Evolutionary conservation across 768 basidiomycete species (phyloP).

Genomic region (Suillus decipiens): DNA sequence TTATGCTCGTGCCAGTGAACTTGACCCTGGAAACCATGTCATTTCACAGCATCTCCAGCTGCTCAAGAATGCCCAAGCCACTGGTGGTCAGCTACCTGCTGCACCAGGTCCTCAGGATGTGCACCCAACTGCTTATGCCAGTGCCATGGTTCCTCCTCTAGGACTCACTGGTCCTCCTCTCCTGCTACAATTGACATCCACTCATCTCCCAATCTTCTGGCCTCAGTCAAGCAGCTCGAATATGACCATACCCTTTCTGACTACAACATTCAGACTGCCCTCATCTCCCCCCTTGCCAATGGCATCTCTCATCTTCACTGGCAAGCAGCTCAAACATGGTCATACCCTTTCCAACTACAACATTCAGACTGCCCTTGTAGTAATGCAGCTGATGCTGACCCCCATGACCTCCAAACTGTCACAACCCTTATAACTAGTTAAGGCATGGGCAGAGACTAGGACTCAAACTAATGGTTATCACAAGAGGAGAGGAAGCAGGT

Average conservation of each 20-base stretch:
- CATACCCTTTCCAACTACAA: no score
- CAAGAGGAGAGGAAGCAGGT: no score
- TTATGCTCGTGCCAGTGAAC: constrained; percentile 91
- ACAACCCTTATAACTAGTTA: no score
- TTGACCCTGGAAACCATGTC: constrained; percentile 82
- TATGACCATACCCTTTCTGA: no score
- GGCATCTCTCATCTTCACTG: no score
- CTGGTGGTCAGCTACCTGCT: constrained; percentile 74
- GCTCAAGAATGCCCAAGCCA: constrained; percentile 75
- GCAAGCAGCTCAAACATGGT: no score
- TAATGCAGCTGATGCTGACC: no score
- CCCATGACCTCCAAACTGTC: no score
- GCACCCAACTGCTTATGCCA: constrained; percentile 92
- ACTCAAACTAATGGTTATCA: no score
- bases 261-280: no score
- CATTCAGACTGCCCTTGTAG: no score
- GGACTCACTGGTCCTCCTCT: constrained; percentile 69
- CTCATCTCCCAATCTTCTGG: constrained; percentile 56
- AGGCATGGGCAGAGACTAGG: no score
- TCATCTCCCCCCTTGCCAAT: not conserved
- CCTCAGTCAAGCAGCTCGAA: constrained; percentile 47
- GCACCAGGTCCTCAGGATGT: constrained; percentile 95
- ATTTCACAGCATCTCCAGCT: constrained; percentile 82
- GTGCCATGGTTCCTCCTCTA: constrained; percentile 68
- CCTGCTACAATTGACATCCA: constrained; percentile 49